Conservation (phyloP, 805 yeast genomes). For the Wickerhamomyces bisporus region DNA sequence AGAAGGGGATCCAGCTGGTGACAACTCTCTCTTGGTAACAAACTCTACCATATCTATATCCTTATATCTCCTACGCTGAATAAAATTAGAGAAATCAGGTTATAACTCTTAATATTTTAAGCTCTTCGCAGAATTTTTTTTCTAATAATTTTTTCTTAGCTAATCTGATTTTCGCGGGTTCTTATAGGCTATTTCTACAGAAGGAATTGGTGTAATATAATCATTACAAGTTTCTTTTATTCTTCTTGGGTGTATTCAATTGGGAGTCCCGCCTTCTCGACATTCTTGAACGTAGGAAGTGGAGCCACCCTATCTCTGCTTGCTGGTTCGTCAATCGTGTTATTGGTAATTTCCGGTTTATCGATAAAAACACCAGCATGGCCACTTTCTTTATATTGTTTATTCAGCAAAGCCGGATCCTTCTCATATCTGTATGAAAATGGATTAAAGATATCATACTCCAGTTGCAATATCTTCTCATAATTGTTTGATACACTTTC, state of each 20-base stretch:
- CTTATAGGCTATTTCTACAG: slow-evolving; percentile 6
- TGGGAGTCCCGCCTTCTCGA: slow-evolving; percentile 54
- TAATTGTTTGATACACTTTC: slow-evolving; percentile 17
- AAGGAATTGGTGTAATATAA: too few species aligned
- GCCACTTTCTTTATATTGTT: slow-evolving; percentile 27
- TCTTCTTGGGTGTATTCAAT: slow-evolving; percentile 32
- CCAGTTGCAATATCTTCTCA: slow-evolving; percentile 17
- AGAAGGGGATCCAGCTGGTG: slow-evolving; percentile 6
- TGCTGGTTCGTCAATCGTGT: slow-evolving; percentile 22
- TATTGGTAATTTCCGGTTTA: slow-evolving; percentile 39
- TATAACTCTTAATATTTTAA: too few species aligned
- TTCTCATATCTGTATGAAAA: slow-evolving; percentile 17
- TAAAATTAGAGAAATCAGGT: too few species aligned
- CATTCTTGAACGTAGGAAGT: slow-evolving; percentile 56
- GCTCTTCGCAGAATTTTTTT: slow-evolving; percentile 8
- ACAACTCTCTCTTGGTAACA: slow-evolving; percentile 9
- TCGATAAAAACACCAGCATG: slow-evolving; percentile 31
- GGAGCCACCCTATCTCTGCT: slow-evolving; percentile 21
- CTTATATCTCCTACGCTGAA: too few species aligned
- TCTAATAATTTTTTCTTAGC: not conserved
- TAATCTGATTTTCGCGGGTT: slow-evolving; percentile 6
- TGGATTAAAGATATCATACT: slow-evolving; percentile 27
- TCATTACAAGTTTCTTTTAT: too few species aligned
- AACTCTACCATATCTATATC: slow-evolving; percentile 5
- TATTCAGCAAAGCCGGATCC: slow-evolving; percentile 9